phyloP scores from a whole-genome alignment of 345 rosid species.

The Eucalyptus marginata region DNA sequence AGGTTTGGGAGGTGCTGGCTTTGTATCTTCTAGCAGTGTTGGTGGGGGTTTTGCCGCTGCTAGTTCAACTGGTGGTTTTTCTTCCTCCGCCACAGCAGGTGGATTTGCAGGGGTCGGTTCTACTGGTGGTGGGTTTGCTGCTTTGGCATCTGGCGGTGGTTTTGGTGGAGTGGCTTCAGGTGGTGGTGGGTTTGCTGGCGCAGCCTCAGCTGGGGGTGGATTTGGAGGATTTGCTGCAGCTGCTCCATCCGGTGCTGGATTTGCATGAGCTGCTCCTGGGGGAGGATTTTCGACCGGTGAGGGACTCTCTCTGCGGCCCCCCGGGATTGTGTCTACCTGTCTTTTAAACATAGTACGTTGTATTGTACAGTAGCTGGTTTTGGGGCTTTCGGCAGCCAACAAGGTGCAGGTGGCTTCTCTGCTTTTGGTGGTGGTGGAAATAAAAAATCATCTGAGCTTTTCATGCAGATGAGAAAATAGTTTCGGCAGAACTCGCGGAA shows the following conservation, averaged over 20 bases:
- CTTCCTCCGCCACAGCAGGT: slow-evolving; percentile 17
- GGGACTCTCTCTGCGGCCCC: too few relatives aligned
- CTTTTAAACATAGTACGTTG: background rate
- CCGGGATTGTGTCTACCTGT: background rate
- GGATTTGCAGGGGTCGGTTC: slow-evolving; percentile 19
- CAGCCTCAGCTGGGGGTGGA: slow-evolving; percentile 4
- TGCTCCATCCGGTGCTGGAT: background rate
- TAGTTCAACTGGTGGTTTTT: slow-evolving; percentile 46
- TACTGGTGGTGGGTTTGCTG: slow-evolving; percentile 26
- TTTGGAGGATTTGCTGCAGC: slow-evolving; percentile 1
- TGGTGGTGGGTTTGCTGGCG: slow-evolving; percentile 32
- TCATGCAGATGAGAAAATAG: slow-evolving; percentile 81
- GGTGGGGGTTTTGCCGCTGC: slow-evolving; percentile 41
- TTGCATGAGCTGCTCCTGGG: background rate
- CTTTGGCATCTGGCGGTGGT: slow-evolving; percentile 13
- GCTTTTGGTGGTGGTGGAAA: slow-evolving; percentile 24
- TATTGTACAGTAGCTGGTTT: slow-evolving; percentile 54
- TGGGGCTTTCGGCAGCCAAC: slow-evolving; percentile 45
- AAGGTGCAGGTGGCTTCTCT: slow-evolving; percentile 57
- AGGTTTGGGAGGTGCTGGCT: slow-evolving; percentile 50
- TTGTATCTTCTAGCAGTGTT: slow-evolving; percentile 42
- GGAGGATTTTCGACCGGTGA: background rate
- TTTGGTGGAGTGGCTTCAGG: slow-evolving; percentile 25
- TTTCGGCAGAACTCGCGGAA: background rate
- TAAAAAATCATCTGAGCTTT: slow-evolving; percentile 47